Evolutionary conservation across 1,284 basidiomycete species (phyloP).

Genomic region (Trichosporon sp.): DNA sequence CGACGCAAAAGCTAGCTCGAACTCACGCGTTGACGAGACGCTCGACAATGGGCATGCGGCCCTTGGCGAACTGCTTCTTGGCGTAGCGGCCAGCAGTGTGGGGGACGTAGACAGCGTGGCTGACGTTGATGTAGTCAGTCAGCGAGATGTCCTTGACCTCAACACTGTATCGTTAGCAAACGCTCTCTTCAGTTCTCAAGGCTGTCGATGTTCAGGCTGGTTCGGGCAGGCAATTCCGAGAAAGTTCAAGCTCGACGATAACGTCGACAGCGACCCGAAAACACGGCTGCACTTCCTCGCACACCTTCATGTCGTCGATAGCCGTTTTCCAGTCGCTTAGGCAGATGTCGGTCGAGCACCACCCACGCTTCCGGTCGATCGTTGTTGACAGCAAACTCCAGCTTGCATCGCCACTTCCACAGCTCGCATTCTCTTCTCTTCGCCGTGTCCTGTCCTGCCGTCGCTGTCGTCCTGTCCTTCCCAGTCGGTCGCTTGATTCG

Average conservation of each 20-base stretch:
- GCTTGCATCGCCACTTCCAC: not conserved
- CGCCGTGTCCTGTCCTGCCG: not conserved
- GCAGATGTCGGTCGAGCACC: not conserved
- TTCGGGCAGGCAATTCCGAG: not conserved
- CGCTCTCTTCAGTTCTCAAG: not conserved
- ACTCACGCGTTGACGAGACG: conserved; percentile 93
- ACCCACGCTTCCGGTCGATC: not conserved
- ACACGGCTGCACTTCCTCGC: not conserved
- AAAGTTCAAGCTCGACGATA: not conserved
- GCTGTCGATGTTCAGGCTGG: not conserved
- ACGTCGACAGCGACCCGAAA: not conserved
- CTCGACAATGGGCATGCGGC: conserved; percentile 99
- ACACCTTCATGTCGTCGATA: not conserved
- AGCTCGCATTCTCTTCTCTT: not conserved
- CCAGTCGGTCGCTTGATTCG: not conserved
- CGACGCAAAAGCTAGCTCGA: not conserved
- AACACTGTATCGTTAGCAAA: conserved; percentile 57
- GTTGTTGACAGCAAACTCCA: not conserved
- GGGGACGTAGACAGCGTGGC: conserved; percentile 94
- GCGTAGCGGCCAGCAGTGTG: conserved; percentile 99
- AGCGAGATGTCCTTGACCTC: conserved; percentile 99
- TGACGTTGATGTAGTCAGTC: conserved; percentile 98
- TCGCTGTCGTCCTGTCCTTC: not conserved
- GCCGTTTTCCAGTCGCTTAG: not conserved
- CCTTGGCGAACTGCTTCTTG: conserved; percentile 99